Evolutionary conservation across 2,329 filamentous ascomycete species (phyloP).

Genomic region (Huntiella savannae): DNA sequence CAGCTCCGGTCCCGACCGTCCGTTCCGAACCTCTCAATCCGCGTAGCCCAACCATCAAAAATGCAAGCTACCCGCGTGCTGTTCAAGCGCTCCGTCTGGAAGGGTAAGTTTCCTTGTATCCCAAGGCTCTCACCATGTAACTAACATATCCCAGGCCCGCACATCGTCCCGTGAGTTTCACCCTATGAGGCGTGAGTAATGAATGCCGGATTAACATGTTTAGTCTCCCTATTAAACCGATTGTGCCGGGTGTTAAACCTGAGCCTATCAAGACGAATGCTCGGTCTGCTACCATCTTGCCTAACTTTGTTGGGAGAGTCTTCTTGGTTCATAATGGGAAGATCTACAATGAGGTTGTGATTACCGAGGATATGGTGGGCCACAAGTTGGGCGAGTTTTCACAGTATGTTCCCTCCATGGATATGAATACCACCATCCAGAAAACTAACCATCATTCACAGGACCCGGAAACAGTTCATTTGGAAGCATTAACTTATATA

Average conservation of each 20-base stretch:
- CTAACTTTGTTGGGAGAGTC: constrained; percentile 74
- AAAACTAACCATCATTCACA: constrained; percentile 14
- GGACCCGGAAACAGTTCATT: constrained; percentile 39
- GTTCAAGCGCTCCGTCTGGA: constrained; percentile 67
- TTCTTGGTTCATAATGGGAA: constrained; percentile 91
- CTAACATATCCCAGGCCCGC: constrained; percentile 22
- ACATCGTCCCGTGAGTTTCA: constrained; percentile 32
- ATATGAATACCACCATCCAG: background rate
- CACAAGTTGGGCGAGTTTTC: constrained; percentile 90
- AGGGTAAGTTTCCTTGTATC: constrained; percentile 35
- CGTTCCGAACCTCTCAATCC: background rate
- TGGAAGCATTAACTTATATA: constrained; percentile 21
- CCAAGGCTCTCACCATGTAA: background rate
- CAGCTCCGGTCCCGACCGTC: too few species aligned
- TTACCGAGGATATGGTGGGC: constrained; percentile 92
- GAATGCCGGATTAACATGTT: constrained; percentile 1
- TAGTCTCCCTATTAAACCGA: constrained; percentile 45
- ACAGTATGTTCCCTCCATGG: constrained; percentile 38
- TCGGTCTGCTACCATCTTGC: constrained; percentile 72
- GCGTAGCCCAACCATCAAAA: constrained; percentile 12
- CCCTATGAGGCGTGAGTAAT: background rate
- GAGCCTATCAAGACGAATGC: constrained; percentile 72
- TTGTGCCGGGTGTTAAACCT: constrained; percentile 39
- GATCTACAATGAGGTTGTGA: constrained; percentile 59
- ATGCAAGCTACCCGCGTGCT: constrained; percentile 55